phyloP scores from a whole-genome alignment of 768 basidiomycete genomes.

The Myochromella boudieri region DNA sequence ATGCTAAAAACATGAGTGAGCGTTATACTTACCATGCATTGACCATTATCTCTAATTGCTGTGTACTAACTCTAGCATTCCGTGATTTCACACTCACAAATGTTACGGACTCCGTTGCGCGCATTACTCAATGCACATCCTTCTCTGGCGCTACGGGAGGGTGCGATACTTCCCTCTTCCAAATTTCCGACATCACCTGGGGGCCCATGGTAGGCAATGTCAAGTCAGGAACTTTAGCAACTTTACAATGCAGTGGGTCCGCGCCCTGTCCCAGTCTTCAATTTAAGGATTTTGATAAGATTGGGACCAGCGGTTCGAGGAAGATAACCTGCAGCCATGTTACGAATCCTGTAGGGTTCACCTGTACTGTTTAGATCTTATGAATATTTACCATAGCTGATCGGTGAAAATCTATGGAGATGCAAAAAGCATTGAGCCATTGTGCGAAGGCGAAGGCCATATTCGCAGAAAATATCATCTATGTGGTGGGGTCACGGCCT shows the following conservation, averaged over 20 bases:
- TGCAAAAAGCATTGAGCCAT: too few relatives aligned
- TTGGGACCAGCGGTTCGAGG: constrained; percentile 15
- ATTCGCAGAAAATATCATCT: too few relatives aligned
- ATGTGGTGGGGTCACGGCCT: too few relatives aligned
- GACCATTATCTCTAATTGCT: too few relatives aligned
- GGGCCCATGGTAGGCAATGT: constrained; percentile 25
- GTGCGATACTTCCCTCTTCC: constrained; percentile 34
- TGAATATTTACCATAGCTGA: too few relatives aligned
- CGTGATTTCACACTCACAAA: constrained; percentile 23
- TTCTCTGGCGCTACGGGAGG: constrained; percentile 30
- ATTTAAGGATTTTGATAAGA: constrained; percentile 21
- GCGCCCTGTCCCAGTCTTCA: constrained; percentile 26
- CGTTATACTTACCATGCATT: neutral
- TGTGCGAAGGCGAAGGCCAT: too few relatives aligned
- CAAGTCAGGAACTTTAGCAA: constrained; percentile 21
- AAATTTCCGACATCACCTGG: constrained; percentile 32
- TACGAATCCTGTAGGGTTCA: constrained; percentile 23
- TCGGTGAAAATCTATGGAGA: too few relatives aligned
- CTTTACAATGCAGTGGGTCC: constrained; percentile 31
- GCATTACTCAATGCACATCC: constrained; percentile 30
- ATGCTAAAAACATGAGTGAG: constrained; percentile 27
- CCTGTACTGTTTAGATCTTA: constrained; percentile 15
- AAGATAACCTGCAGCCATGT: constrained; percentile 22
- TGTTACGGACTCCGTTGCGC: constrained; percentile 18
- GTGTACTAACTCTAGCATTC: constrained; percentile 25